These are phyloP conservation scores for Podospora fimiseda DNA, from an alignment of 495 filamentous ascomycete genomes.

Conservation along the genomic window DNA sequence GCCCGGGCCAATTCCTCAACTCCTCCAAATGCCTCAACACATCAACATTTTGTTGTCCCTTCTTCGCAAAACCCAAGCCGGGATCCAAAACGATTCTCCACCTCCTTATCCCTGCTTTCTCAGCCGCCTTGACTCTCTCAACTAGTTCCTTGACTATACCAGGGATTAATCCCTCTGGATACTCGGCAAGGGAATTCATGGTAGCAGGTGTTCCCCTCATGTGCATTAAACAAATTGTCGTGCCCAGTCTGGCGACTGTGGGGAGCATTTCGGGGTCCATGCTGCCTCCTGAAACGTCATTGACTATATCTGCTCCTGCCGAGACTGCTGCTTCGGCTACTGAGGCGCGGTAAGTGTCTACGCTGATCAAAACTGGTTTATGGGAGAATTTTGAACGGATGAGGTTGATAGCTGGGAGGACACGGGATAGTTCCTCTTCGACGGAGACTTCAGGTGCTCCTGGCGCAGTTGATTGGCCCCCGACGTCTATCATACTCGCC, in stretches of 20 bases:
- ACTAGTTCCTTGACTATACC: conserved; percentile 65
- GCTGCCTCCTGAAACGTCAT: conserved; percentile 81
- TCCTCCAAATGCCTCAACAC: conserved; percentile 61
- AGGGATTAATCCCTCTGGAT: conserved; percentile 67
- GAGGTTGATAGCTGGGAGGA: conserved; percentile 68
- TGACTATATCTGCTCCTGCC: conserved; percentile 88
- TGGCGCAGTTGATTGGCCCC: conserved; percentile 87
- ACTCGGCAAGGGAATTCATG: conserved; percentile 65
- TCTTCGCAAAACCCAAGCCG: conserved; percentile 90
- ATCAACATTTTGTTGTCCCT: conserved; percentile 69
- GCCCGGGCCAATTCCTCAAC: conserved; percentile 54
- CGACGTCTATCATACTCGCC: conserved; percentile 83
- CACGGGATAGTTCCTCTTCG: conserved; percentile 68
- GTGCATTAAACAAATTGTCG: conserved; percentile 85
- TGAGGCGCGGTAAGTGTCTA: conserved; percentile 85
- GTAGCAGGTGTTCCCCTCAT: conserved; percentile 85
- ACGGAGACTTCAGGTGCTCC: conserved; percentile 56
- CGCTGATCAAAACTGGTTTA: conserved; percentile 60
- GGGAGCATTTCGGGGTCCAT: conserved; percentile 78
- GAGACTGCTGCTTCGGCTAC: conserved; percentile 76
- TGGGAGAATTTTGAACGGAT: conserved; percentile 63
- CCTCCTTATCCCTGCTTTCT: conserved; percentile 73
- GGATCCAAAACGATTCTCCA: conserved; percentile 97
- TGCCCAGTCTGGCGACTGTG: conserved; percentile 72
- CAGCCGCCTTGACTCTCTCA: conserved; percentile 64